phyloP scores from a whole-genome alignment of 805 yeast genomes.

The Candida nanaspora region DNA sequence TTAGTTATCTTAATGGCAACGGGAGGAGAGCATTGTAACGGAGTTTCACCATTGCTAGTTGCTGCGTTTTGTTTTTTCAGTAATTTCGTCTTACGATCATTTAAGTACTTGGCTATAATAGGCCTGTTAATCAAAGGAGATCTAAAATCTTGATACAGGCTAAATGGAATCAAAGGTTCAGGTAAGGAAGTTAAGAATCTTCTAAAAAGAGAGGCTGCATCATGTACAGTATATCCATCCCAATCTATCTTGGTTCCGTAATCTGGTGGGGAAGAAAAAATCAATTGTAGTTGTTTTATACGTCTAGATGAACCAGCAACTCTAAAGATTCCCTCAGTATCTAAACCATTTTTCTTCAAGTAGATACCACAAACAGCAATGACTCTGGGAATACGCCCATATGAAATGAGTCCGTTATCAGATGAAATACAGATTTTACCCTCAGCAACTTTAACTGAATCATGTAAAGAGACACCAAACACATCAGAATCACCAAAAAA shows the following conservation, averaged over 20 bases:
- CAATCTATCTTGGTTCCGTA: slow-evolving; percentile 84
- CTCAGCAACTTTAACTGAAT: slow-evolving; percentile 67
- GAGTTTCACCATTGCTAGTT: background rate
- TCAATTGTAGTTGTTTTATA: slow-evolving; percentile 74
- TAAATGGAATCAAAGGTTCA: slow-evolving; percentile 84
- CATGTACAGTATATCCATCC: slow-evolving; percentile 95
- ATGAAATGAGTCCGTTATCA: slow-evolving; percentile 61
- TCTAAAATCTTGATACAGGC: slow-evolving; percentile 69
- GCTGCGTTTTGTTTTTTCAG: background rate
- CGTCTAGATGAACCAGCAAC: slow-evolving; percentile 89
- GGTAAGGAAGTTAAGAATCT: slow-evolving; percentile 82
- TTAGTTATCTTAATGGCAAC: background rate
- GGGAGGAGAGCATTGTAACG: no score
- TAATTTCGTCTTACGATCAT: slow-evolving; percentile 35
- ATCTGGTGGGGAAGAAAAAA: slow-evolving; percentile 81
- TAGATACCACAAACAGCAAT: slow-evolving; percentile 94
- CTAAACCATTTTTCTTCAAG: slow-evolving; percentile 68
- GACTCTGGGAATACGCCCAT: slow-evolving; percentile 85
- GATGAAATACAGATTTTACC: slow-evolving; percentile 65
- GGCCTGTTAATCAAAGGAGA: slow-evolving; percentile 64
- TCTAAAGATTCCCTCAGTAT: slow-evolving; percentile 86
- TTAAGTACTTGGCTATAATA: slow-evolving; percentile 58
- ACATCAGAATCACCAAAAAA: slow-evolving; percentile 39
- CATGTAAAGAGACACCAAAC: slow-evolving; percentile 73
- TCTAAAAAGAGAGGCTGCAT: slow-evolving; percentile 86